These are phyloP conservation scores for Fagopyrum esculentum DNA, from an alignment of 148 eudicot species.

Conservation along the genomic window DNA sequence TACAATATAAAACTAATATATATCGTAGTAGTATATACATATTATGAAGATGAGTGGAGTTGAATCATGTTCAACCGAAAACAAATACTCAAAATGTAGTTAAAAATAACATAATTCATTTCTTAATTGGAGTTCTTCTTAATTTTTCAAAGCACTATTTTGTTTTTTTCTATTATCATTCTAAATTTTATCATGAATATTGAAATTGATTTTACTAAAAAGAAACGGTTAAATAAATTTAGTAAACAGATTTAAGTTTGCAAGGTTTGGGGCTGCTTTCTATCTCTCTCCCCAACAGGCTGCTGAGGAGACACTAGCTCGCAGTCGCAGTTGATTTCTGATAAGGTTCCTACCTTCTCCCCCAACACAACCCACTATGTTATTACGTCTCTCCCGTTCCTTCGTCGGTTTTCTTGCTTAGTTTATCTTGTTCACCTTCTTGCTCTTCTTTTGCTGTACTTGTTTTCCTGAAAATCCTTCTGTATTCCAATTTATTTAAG, in stretches of 20 bases:
- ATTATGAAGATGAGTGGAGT: no score
- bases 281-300: not conserved
- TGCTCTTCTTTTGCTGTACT: constrained; percentile 8
- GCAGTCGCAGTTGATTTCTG: constrained; percentile 11
- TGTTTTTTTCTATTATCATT: no score
- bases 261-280: constrained; percentile 12
- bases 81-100: no score
- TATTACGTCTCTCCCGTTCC: constrained; percentile 14
- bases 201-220: no score
- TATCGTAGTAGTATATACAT: no score
- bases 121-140: no score
- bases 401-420: not conserved
- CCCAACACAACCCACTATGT: not conserved
- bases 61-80: no score
- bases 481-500: not conserved
- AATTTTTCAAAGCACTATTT: no score
- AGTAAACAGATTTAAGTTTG: not conserved
- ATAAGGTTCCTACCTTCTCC: constrained; percentile 16
- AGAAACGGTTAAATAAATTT: no score
- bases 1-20: no score
- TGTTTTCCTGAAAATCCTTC: not conserved
- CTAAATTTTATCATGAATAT: no score
- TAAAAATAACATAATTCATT: no score
- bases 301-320: constrained; percentile 6
- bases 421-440: not conserved